phyloP scores from a whole-genome alignment of 2,329 filamentous ascomycete genomes.

The Ophiostoma tasmaniense region DNA sequence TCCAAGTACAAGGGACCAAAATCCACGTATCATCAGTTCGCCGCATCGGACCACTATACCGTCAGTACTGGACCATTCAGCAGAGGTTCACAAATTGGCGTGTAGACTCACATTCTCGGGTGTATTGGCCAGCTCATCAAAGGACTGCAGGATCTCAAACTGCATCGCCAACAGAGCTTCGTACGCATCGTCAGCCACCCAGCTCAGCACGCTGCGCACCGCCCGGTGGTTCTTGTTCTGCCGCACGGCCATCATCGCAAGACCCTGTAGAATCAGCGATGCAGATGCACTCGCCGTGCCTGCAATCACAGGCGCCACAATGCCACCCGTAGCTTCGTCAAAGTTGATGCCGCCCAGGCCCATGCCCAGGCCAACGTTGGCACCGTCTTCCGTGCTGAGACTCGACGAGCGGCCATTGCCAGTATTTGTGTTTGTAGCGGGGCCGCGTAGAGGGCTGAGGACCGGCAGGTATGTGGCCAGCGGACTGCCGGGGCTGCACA shows the following conservation, averaged over 20 bases:
- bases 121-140: constrained; percentile 69
- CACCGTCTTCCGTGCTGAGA: constrained; percentile 12
- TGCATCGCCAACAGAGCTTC: constrained; percentile 72
- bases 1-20: no score
- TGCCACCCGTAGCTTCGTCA: constrained; percentile 57
- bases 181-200: constrained; percentile 65
- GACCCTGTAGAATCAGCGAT: constrained; percentile 61
- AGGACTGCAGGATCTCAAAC: constrained; percentile 68
- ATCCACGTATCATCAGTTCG: not conserved
- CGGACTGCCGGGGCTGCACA: constrained; percentile 62
- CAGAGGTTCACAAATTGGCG: not conserved
- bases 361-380: not conserved
- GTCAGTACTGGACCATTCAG: not conserved
- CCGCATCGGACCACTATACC: constrained; percentile 15
- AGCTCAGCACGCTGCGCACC: constrained; percentile 65
- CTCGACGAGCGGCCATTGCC: constrained; percentile 11
- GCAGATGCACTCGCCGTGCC: constrained; percentile 46
- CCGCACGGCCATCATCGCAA: constrained; percentile 71
- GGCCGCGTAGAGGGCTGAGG: constrained; percentile 40
- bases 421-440: not conserved
- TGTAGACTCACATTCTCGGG: constrained; percentile 39
- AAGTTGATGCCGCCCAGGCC: not conserved
- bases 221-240: constrained; percentile 75
- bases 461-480: constrained; percentile 63
- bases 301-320: constrained; percentile 73